Percentiles rank a stretch among this genome's conserved stretches.
These are phyloP conservation scores for Punica granatum DNA, from an alignment of 345 rosid genomes.

Conservation along the genomic window DNA sequence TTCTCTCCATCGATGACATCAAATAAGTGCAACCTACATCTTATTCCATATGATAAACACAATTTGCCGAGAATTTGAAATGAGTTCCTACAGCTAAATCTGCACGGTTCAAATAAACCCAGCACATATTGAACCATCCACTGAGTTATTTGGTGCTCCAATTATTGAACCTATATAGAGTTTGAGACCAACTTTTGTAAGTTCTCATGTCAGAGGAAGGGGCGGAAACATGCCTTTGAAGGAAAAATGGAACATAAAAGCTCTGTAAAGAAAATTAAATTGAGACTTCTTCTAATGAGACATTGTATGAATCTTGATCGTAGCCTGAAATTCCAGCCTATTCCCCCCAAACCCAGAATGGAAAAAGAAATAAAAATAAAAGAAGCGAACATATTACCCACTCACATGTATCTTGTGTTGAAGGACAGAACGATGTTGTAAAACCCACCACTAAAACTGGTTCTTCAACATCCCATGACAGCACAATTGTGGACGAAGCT, in stretches of 20 bases:
- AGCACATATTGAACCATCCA: neutral
- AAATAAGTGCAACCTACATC: neutral
- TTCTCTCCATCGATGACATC: neutral
- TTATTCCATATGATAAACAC: neutral
- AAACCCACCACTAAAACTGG: conserved; percentile 6
- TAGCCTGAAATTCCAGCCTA: conserved; percentile 2
- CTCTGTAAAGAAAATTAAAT: neutral
- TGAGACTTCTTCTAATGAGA: neutral
- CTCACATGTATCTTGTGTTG: neutral
- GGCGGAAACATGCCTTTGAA: neutral
- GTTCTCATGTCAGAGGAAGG: neutral
- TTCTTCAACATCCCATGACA: conserved; percentile 77
- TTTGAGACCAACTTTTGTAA: neutral
- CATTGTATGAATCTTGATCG: neutral
- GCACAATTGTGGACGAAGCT: conserved; percentile 94
- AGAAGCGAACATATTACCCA: neutral
- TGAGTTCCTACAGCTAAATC: neutral
- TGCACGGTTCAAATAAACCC: neutral
- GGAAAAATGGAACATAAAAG: neutral
- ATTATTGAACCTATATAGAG: neutral
- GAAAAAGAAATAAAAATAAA: neutral
- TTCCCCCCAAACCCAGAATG: neutral
- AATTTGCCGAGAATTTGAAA: neutral
- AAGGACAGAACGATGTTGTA: neutral
- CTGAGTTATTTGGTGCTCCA: conserved; percentile 1